Conservation (phyloP, 1,284 basidiomycete genomes). For the Amylostereum areolatum region DNA sequence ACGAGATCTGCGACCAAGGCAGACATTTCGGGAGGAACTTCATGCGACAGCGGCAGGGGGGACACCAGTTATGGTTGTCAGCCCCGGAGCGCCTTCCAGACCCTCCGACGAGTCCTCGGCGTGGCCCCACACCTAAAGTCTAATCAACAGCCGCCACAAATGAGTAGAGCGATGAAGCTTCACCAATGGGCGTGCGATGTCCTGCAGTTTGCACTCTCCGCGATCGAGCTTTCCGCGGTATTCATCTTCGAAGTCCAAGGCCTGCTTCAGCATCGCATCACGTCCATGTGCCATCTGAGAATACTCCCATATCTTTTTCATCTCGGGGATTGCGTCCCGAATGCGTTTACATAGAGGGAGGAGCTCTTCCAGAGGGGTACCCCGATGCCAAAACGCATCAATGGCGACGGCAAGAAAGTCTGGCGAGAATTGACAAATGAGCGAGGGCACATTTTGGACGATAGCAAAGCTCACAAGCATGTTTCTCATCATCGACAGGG, state of each 20-base stretch:
- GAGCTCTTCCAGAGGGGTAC: conserved; percentile 6
- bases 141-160: no score
- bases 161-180: no score
- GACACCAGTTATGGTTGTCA: no score
- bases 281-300: conserved; percentile 12
- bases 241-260: conserved; percentile 1
- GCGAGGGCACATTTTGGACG: not conserved
- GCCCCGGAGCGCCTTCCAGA: no score
- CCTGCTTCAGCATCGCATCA: conserved; percentile 1
- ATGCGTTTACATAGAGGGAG: conserved; percentile 12
- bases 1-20: no score
- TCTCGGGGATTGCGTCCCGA: conserved; percentile 13
- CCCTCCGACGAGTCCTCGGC: no score
- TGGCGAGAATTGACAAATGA: not conserved
- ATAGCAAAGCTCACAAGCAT: conserved; percentile 15
- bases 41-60: no score
- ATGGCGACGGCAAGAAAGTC: conserved; percentile 13
- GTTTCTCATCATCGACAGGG: conserved; percentile 29
- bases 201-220: not conserved
- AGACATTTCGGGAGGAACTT: no score
- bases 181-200: not conserved
- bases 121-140: no score
- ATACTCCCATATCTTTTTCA: conserved; percentile 20
- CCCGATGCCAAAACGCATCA: conserved; percentile 8
- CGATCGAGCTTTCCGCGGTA: not conserved